Base-by-base conservation (phyloP, 2,329 filamentous ascomycete species). In the Fusarium annulatum region DNA sequence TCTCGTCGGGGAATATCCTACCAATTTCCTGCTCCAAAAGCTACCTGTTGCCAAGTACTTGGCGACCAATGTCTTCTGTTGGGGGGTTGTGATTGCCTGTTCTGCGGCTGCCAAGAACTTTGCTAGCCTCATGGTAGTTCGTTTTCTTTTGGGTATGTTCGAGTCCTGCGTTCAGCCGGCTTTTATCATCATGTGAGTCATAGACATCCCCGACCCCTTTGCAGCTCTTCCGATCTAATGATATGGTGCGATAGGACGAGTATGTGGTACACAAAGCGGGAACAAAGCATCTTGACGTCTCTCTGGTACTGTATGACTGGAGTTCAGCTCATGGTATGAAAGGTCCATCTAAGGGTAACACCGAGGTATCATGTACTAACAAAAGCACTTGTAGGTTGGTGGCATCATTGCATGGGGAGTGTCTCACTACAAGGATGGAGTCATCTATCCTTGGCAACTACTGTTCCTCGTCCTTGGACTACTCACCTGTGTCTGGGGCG, bases 31-130 rank as follows among this genome's bases (percentile, higher is more conserved):
- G 18, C 78, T 88, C 16, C 84, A 85, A 46, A 84, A 84, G 12
- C 72, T 87, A 12, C 85, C 85, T 0, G 71, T 85, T 2, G 85
- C 81, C 6, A 86, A 85, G 64, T 84, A 83, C 60, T 79, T 87
- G 9, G 80, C 83, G 9, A 77, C 69, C 62, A 86, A 85, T 67
- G 62, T 85, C 39, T 81, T 85, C 41, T 79, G 81, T 48, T 86
- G 85, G 86, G 85, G 84, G 0, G 75, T 77, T 5, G 78, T 85
- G 1, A 78, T 85, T 3, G 77, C 80, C 7, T 79, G 76, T 38
- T 79, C 79, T 4, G 79, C 80, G 1, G 79, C 81, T 3, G 82
- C 82, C 43, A 81, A 77, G 42, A 83, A 82, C 56, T 86, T 83
- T 42, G 81, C 77, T 0, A 79, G 81, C 1, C 77, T 87, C 8